Conservation (phyloP, 2,329 filamentous ascomycete genomes). For the Samsoniella hepiali region DNA sequence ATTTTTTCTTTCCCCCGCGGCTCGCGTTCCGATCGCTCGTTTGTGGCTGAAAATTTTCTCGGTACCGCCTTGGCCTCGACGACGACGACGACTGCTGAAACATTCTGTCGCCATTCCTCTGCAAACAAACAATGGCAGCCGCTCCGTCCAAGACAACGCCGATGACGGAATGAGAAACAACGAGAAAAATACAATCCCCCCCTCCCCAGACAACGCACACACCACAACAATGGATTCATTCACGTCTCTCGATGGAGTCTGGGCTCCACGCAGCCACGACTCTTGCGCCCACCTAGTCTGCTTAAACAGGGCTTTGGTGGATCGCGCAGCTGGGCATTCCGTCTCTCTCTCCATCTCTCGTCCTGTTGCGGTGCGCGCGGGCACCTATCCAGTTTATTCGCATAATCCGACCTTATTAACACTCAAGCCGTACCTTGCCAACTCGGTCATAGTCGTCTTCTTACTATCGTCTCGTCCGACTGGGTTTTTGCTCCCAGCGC, state of each 20-base stretch:
- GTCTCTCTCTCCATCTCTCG: background rate
- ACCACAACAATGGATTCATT: constrained; percentile 1
- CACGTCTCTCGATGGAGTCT: background rate
- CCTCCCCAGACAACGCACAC: background rate
- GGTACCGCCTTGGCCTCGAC: too few relatives aligned
- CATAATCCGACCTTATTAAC: background rate
- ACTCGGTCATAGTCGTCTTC: background rate
- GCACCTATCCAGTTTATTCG: background rate
- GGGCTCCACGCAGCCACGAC: constrained; percentile 6
- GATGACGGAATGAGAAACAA: background rate
- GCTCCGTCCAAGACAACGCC: background rate
- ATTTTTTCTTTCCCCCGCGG: background rate
- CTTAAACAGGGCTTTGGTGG: constrained; percentile 1
- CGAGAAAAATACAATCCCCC: background rate
- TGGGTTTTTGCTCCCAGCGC: background rate
- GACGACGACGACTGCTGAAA: background rate
- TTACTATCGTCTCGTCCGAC: background rate
- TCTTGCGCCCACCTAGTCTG: background rate
- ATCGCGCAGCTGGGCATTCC: constrained; percentile 3
- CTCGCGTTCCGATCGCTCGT: background rate
- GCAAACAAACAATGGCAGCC: background rate
- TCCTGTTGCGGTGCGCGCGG: background rate
- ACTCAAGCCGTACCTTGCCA: background rate
- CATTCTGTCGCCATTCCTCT: background rate
- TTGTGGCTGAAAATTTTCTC: background rate